Base-by-base conservation (phyloP, 768 basidiomycete species). In the Cyclocybe aegerita region DNA sequence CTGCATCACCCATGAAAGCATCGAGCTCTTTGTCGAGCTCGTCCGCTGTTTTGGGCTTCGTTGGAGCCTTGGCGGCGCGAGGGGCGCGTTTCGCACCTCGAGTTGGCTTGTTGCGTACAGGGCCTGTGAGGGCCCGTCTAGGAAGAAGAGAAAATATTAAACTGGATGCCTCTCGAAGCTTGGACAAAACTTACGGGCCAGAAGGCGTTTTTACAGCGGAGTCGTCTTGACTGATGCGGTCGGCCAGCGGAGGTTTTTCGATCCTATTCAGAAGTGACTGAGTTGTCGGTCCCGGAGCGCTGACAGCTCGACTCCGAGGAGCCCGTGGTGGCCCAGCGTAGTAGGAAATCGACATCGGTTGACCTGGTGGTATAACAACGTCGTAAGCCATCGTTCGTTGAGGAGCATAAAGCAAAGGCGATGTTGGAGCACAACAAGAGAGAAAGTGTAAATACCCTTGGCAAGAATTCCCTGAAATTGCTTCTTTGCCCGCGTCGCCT, bases 21-120 rank as follows among this genome's bases (percentile, higher is more conserved):
- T 97, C 93, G 52, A 97, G 65, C 69, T 97, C 93, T 65, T 80
- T 85, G 66, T 97, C 93, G 52, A 97, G 70, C 57, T 96, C 90
- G 50, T 85, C 88, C 7, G 82, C 88, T 1, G 88, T 88, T 68
- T 90, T 84, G 3, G 80, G 76, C 68, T 85, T 83, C 61, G 56
- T 70, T 63, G 55, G 63, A 61, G 57, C 69, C 56, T 51, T 69
- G 39, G 62, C 60, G 10, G 56, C 44, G 54, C 53, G 65, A 16
- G 38, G 16, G 44, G 43, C n/a, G 30, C 6, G 14, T 15, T 45
- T 35, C 10, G 49, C 43, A 4, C 52, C 56, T 4, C 62, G 61
- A 17, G 54, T 63, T 17, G 68, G 69, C 51, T 76, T 72, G 16
- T 68, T 69, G 48, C 85, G 80, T 51, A 78, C 66, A 5, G 80